Base-by-base conservation (phyloP, 2,329 filamentous ascomycete genomes). In the Leptographium galeiforme region DNA sequence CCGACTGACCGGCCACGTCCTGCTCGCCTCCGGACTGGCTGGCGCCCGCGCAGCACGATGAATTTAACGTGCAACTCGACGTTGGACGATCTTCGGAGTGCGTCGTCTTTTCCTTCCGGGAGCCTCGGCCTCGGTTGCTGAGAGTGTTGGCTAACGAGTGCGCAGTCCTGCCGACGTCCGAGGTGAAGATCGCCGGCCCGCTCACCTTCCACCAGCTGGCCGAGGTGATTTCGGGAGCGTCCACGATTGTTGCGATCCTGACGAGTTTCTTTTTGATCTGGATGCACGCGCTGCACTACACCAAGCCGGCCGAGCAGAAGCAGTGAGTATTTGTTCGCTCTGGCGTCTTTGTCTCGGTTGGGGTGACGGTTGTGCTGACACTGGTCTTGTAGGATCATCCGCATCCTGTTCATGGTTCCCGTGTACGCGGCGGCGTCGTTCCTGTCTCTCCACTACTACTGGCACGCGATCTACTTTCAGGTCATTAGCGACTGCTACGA, bases 321-420 rank as follows among this genome's bases (percentile, higher is more conserved):
- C 77, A 82, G 73, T 76, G 65, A 57, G 72, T 60, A 56, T 8
- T 38, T n/a, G 14, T 7, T 19, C 49, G 4, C n/a, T n/a, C 32
- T 19, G 39, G 25, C 25, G 6, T 10, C n/a, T 12, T 51, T 16
- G 43, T 2, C 25, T 3, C 25, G 25, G 25, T n/a, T n/a, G n/a
- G n/a, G n/a, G n/a, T 5, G 19, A 12, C 43, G 19, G 25, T 45
- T 32, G 19, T 18, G 43, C 25, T 40, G 19, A 16, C 12, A 16
- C 12, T 6, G 4, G 6, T 11, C 6, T 36, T 18, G 48, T 60
- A 87, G 82, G 64, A 89, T 93, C 62, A 90, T 94, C 61, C 86
- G 89, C 49, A 91, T 95, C 59, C 76, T 95, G 32, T 83, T 90
- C 66, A 91, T 94, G 87, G 79, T 94, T 50, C 89, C 89, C 41